Evolutionary conservation across 1,139 yeast genomes (phyloP).

Genomic region (Yamadazyma sp.): DNA sequence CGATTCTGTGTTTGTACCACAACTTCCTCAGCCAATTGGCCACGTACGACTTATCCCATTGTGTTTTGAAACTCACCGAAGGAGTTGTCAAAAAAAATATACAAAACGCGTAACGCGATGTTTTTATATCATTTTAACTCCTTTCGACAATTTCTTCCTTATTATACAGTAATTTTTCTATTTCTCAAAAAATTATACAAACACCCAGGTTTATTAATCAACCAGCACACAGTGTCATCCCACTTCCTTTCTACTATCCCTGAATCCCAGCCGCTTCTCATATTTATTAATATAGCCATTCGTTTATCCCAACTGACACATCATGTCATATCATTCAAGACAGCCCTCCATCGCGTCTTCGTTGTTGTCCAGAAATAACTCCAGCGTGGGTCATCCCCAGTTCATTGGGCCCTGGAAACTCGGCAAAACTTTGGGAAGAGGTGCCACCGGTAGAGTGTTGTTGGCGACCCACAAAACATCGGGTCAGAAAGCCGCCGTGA

Average conservation of each 20-base stretch:
- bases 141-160: slow-evolving; percentile 16
- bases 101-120: slow-evolving; percentile 18
- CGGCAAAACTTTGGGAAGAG: slow-evolving; percentile 78
- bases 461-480: slow-evolving; percentile 67
- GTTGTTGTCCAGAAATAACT: slow-evolving; percentile 25
- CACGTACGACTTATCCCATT: background rate
- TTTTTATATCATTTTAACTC: slow-evolving; percentile 12
- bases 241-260: background rate
- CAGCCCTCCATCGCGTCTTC: slow-evolving; percentile 42
- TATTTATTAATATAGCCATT: background rate
- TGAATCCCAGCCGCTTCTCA: background rate
- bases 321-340: slow-evolving; percentile 40
- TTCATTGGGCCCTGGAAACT: slow-evolving; percentile 77
- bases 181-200: background rate
- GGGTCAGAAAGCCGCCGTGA: slow-evolving; percentile 79
- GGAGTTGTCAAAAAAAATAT: slow-evolving; percentile 8
- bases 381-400: slow-evolving; percentile 32
- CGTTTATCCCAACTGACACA: slow-evolving; percentile 4
- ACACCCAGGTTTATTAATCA: slow-evolving; percentile 1
- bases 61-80: slow-evolving; percentile 8
- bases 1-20: background rate
- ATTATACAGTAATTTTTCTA: slow-evolving; percentile 1
- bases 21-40: background rate
- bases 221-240: background rate
- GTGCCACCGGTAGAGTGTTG: slow-evolving; percentile 79